These are phyloP conservation scores for Dianthus caryophyllus DNA, from an alignment of 148 eudicot genomes.

Conservation along the genomic window DNA sequence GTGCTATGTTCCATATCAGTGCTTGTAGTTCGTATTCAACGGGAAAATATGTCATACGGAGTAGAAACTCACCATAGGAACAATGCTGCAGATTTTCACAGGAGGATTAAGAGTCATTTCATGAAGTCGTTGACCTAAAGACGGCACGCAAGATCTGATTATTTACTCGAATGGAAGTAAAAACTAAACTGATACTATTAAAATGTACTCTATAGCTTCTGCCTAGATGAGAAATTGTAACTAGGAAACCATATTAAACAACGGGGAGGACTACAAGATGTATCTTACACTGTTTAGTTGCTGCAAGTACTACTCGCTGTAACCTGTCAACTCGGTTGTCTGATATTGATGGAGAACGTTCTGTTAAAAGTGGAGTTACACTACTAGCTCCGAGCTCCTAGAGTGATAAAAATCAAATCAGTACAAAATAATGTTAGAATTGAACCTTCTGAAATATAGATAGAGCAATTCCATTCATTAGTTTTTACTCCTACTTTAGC, in stretches of 20 bases:
- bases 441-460: not conserved
- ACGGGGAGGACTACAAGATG: not conserved
- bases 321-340: constrained; percentile 84
- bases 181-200: not conserved
- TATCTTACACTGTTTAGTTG: constrained; percentile 75
- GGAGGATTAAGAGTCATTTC: constrained; percentile 82
- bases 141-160: not conserved
- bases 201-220: too few relatives aligned
- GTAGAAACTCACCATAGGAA: constrained; percentile 58
- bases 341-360: constrained; percentile 73
- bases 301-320: constrained; percentile 76
- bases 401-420: constrained; percentile 7
- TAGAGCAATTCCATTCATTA: too few relatives aligned
- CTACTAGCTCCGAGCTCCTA: constrained; percentile 94
- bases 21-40: not conserved
- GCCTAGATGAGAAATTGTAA: too few relatives aligned
- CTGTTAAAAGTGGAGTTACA: constrained; percentile 83
- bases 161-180: not conserved
- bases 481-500: not conserved
- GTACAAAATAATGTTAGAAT: not conserved
- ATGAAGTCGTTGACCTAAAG: constrained; percentile 86
- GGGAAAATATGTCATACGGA: constrained; percentile 3
- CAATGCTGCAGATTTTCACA: constrained; percentile 36
- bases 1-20: not conserved
- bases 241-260: not conserved